Percentiles rank a stretch among this genome's conserved stretches.
Evolutionary conservation across 2,329 filamentous ascomycete species (phyloP).

Genomic region (Mycosphaerella sp.): DNA sequence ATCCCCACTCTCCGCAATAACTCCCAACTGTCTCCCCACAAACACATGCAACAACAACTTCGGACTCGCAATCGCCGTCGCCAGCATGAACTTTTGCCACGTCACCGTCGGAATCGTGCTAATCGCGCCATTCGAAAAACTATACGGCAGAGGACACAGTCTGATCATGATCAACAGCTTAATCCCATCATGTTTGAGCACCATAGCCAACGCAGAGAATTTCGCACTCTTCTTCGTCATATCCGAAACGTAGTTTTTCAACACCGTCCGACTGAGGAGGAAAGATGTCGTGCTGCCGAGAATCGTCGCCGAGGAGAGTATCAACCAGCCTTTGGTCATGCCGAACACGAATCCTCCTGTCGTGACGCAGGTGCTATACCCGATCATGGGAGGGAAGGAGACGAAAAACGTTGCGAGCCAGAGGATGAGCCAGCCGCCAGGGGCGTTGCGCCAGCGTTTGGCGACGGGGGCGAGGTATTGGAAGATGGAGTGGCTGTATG

Average conservation of each 20-base stretch:
- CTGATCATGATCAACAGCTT: slow-evolving; percentile 86
- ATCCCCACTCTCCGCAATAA: slow-evolving; percentile 74
- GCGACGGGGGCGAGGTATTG: slow-evolving; percentile 65
- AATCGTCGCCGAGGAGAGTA: slow-evolving; percentile 72
- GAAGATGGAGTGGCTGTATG: slow-evolving; percentile 78
- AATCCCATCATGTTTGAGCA: slow-evolving; percentile 82
- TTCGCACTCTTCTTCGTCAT: slow-evolving; percentile 76
- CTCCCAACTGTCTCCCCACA: slow-evolving; percentile 75
- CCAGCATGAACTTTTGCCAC: slow-evolving; percentile 66
- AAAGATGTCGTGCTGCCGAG: slow-evolving; percentile 74
- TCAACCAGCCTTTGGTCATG: slow-evolving; percentile 68
- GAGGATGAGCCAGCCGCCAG: slow-evolving; percentile 65
- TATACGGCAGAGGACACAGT: slow-evolving; percentile 87
- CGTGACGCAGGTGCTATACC: slow-evolving; percentile 72
- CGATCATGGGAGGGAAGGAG: slow-evolving; percentile 80
- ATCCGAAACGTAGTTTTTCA: slow-evolving; percentile 70
- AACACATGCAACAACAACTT: slow-evolving; percentile 91
- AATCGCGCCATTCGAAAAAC: slow-evolving; percentile 86
- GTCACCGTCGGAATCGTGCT: slow-evolving; percentile 87
- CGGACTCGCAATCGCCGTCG: slow-evolving; percentile 73
- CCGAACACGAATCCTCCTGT: slow-evolving; percentile 66
- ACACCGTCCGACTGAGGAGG: slow-evolving; percentile 67
- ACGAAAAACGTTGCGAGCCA: slow-evolving; percentile 69
- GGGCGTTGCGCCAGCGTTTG: slow-evolving; percentile 66
- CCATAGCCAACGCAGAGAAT: slow-evolving; percentile 82